These are phyloP conservation scores for Mercurialis annua DNA, from an alignment of 345 rosid species.

Conservation along the genomic window DNA sequence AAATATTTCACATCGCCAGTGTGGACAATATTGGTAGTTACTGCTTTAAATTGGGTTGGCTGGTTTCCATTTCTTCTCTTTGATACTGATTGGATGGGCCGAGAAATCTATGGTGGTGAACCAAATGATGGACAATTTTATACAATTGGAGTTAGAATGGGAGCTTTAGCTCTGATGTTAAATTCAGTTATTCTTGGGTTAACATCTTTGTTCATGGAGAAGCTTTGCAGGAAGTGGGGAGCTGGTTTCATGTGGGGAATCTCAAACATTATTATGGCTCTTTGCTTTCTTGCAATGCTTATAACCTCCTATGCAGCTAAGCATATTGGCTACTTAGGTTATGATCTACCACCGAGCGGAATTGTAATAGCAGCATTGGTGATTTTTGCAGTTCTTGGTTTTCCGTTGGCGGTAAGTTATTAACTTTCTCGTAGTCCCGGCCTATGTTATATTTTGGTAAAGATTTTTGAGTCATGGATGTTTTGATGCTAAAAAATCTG, in stretches of 20 bases:
- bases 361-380: conserved; percentile 60
- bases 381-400: conserved; percentile 72
- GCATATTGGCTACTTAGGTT: conserved; percentile 53
- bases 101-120: conserved; percentile 83
- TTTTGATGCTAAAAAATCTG: not conserved
- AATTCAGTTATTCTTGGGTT: conserved; percentile 85
- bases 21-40: conserved; percentile 75
- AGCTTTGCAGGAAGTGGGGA: conserved; percentile 89
- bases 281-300: conserved; percentile 86
- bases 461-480: not conserved
- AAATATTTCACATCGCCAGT: conserved; percentile 64
- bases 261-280: conserved; percentile 73
- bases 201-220: conserved; percentile 93
- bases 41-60: conserved; percentile 85
- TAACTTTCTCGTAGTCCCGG: conserved; percentile 12
- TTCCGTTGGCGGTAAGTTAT: conserved; percentile 87
- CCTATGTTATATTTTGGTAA: conserved; percentile 8
- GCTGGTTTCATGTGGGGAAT: conserved; percentile 95
- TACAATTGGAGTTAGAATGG: conserved; percentile 80
- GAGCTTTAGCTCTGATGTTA: conserved; percentile 88
- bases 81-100: conserved; percentile 99
- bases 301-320: conserved; percentile 52
- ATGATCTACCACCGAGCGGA: conserved; percentile 62
- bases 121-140: conserved; percentile 70
- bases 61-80: conserved; percentile 92